These are phyloP conservation scores for Choiromyces venosus DNA, from an alignment of 495 filamentous ascomycete genomes.

Conservation along the genomic window DNA sequence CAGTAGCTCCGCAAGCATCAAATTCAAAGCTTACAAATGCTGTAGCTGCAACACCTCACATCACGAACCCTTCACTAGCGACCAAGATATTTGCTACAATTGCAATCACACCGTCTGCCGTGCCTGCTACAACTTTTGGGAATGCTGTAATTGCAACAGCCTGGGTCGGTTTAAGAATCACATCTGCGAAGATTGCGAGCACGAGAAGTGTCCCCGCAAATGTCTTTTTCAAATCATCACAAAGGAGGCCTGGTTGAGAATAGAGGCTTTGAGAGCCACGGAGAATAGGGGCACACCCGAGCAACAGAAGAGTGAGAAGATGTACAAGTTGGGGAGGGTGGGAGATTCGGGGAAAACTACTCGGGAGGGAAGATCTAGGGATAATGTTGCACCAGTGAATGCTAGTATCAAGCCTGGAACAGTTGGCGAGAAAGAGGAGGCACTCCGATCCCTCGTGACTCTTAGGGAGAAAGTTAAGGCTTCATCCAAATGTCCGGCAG, in stretches of 20 bases:
- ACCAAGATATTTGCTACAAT: neutral
- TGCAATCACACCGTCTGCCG: neutral
- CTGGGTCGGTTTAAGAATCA: neutral
- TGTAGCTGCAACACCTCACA: neutral
- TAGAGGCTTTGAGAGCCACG: neutral
- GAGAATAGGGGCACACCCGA: neutral
- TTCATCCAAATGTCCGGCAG: neutral
- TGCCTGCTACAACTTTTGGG: neutral
- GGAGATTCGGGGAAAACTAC: neutral
- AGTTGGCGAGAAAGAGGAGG: neutral
- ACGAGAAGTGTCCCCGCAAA: neutral
- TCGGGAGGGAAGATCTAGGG: neutral
- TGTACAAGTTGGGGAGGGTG: neutral
- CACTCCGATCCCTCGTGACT: neutral
- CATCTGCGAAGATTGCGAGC: neutral
- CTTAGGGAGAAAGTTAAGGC: neutral
- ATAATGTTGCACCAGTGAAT: neutral
- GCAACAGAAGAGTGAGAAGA: neutral
- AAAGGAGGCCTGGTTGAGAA: neutral
- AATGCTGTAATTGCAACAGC: neutral
- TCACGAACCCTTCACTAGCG: neutral
- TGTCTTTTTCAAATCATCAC: neutral
- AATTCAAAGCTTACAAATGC: slow-evolving; percentile 1
- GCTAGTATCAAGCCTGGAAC: neutral
- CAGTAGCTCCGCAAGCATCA: neutral